Conservation (phyloP, 306 rosid genomes). For the Alnus rubra region DNA sequence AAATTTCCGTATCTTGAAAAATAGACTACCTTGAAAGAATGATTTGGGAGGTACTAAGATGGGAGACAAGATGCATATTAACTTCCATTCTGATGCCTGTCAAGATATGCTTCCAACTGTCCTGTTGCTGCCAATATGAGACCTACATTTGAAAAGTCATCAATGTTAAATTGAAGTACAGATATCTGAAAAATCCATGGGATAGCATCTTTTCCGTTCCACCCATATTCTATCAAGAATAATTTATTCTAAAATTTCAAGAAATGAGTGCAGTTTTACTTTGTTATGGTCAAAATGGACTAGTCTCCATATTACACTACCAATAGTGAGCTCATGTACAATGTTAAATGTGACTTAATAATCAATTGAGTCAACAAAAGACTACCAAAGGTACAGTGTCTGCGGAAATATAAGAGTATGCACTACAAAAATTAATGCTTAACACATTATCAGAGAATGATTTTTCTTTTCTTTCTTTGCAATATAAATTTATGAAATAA, state of each 20-base stretch:
- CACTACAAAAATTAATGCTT: background rate
- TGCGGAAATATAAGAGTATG: background rate
- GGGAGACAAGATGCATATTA: conserved; percentile 24
- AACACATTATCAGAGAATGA: background rate
- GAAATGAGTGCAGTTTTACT: background rate
- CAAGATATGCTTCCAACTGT: conserved; percentile 62
- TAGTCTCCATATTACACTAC: background rate
- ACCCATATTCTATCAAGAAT: background rate
- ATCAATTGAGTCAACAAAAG: background rate
- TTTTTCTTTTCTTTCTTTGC: too few relatives aligned
- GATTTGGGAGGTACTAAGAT: conserved; percentile 11
- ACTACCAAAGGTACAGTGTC: background rate
- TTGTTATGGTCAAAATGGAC: background rate
- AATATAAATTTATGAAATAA: background rate
- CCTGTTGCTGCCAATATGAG: conserved; percentile 84
- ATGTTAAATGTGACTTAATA: conserved; percentile 5
- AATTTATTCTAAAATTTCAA: background rate
- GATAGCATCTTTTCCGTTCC: background rate
- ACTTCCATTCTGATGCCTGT: conserved; percentile 56
- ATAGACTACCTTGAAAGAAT: conserved; percentile 33
- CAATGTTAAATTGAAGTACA: conserved; percentile 11
- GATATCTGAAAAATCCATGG: background rate
- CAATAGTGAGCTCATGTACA: background rate
- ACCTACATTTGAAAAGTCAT: conserved; percentile 54
- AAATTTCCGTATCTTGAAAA: background rate